phyloP scores from a whole-genome alignment of 83 land plant species.

The Isoetes engelmannii region DNA sequence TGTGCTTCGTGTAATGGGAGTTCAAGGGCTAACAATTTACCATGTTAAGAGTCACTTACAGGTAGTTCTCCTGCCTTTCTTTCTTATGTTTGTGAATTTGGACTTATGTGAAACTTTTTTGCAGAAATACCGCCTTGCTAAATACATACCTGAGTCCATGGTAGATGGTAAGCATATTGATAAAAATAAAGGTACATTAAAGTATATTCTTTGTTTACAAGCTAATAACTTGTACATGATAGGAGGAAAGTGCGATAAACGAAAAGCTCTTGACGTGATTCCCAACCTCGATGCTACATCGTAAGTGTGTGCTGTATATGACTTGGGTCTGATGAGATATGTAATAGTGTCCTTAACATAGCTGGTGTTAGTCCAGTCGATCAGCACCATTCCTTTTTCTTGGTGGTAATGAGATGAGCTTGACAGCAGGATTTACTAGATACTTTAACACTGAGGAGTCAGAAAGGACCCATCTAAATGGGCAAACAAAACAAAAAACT shows the following conservation, averaged over 20 bases:
- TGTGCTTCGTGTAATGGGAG: conserved; percentile 28
- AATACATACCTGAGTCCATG: conserved; percentile 53
- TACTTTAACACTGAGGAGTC: too few relatives aligned
- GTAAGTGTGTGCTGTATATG: conserved; percentile 31
- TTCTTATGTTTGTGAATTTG: neutral
- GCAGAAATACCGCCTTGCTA: conserved; percentile 80
- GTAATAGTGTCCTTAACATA: too few relatives aligned
- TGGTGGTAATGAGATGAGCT: too few relatives aligned
- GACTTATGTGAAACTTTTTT: neutral
- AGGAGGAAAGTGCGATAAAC: conserved; percentile 49
- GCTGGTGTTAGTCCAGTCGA: too few relatives aligned
- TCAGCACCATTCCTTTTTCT: too few relatives aligned
- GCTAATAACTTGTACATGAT: conserved; percentile 3
- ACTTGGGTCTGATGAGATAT: too few relatives aligned
- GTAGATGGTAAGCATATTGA: conserved; percentile 43
- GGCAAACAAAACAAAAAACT: too few relatives aligned
- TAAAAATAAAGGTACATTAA: conserved; percentile 1
- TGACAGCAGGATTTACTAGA: too few relatives aligned
- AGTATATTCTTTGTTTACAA: neutral
- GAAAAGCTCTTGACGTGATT: conserved; percentile 35
- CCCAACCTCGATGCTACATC: conserved; percentile 48
- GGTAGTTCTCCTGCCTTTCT: conserved; percentile 14
- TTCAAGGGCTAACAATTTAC: conserved; percentile 30
- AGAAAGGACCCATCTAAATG: too few relatives aligned
- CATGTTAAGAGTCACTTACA: conserved; percentile 36